phyloP scores from a whole-genome alignment of 208 protist genomes.

The Leishmania martiniquensis region DNA sequence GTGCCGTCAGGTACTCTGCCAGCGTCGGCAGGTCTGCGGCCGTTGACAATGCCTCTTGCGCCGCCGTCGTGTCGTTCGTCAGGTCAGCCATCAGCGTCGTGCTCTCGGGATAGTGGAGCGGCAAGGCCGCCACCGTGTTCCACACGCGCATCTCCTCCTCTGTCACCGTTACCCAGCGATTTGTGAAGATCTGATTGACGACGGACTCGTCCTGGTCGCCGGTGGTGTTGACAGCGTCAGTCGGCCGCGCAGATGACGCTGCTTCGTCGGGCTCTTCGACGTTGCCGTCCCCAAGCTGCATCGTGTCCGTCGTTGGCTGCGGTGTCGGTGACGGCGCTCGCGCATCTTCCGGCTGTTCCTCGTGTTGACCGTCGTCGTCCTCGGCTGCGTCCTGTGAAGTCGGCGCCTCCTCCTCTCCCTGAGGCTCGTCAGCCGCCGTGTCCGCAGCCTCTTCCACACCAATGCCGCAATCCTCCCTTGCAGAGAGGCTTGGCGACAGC shows the following conservation, averaged over 20 bases:
- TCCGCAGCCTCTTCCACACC: not conserved
- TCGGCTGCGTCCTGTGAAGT: conserved; percentile 1
- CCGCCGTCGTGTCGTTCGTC: conserved; percentile 27
- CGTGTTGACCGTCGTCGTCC: conserved; percentile 1
- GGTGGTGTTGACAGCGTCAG: conserved; percentile 20
- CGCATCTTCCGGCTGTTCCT: not conserved
- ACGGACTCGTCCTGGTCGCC: conserved; percentile 28
- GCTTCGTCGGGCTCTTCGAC: conserved; percentile 4
- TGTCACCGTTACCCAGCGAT: conserved; percentile 61
- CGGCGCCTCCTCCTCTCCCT: not conserved
- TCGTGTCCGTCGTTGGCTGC: not conserved
- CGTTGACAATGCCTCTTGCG: conserved; percentile 21
- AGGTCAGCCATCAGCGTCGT: conserved; percentile 40
- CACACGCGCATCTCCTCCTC: conserved; percentile 66
- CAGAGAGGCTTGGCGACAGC: conserved; percentile 1
- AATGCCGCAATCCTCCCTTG: not conserved
- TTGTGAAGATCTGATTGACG: conserved; percentile 57
- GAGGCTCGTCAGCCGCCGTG: conserved; percentile 5
- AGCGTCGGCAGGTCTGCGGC: conserved; percentile 48
- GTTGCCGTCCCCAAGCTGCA: conserved; percentile 11
- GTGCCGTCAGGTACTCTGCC: conserved; percentile 36
- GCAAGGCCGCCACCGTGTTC: conserved; percentile 58
- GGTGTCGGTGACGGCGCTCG: not conserved
- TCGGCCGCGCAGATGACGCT: not conserved
- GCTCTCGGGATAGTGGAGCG: conserved; percentile 55